Evolutionary conservation across 805 yeast species (phyloP), one percentile per base, ranked within the genome.

Genomic region (Ogataea nakhonphanomensis): DNA sequence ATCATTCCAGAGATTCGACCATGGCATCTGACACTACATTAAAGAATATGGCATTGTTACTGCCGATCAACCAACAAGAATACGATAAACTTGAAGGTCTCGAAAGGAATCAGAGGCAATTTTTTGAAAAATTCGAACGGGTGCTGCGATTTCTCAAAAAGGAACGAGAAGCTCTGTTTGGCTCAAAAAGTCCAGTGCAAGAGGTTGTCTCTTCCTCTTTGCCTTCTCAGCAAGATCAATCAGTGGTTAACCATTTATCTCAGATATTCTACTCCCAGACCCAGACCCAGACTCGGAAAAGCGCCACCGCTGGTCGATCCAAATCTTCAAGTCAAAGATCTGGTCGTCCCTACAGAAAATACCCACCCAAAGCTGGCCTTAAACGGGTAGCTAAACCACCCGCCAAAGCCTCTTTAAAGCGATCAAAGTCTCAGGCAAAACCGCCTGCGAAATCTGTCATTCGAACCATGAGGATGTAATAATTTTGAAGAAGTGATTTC

Each of bases 61-160:
- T 81, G 24, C 88, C 89, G 1, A 65, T 68, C 2, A 71, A 69
- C 11, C 69, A 70, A 32, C 56, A 52, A 12, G 81, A 70, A 29
- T 82, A 67, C 55, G 58, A 65, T 6, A 56, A 53, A 35, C 50
- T 78, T 34, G 57, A 53, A 1, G 73, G 65, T 5, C 58, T 71
- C 13, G 54, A 59, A 21, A 52, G 30, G 5, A 58, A 41, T 58
- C 66, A 62, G 30, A 29, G 49, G 23, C 55, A 48, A 35, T 59
- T 54, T 34, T 63, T 50, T 41, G 33, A 39, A 12, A 43, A 41
- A 13, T 62, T 60, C 38, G 48, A 49, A n/a, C 41, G 46, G 5
- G 34, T 50, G 2, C 45, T 65, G 43, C 48, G 41, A 11, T 47
- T 49, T 4, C 33, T 64, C 36, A 53, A 37, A 29, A 53, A 41